Percentiles rank a stretch among this genome's conserved stretches.
These are phyloP conservation scores for Hericium alpestre DNA, from an alignment of 768 basidiomycete species.

Conservation along the genomic window DNA sequence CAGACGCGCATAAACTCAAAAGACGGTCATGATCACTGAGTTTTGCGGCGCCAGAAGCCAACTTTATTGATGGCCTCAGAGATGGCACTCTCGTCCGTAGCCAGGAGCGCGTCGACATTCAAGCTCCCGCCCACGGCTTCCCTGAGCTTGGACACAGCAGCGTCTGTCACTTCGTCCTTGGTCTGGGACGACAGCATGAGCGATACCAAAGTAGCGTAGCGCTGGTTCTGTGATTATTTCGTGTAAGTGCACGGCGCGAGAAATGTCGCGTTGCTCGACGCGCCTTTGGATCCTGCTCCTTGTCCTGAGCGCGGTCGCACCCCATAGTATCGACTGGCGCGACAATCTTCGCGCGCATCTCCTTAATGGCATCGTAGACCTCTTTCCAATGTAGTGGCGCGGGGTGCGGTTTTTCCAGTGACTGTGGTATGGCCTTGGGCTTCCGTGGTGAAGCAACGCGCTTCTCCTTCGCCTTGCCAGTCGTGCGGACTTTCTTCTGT, in stretches of 20 bases:
- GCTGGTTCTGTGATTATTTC: constrained; percentile 44
- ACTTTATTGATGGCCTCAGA: constrained; percentile 77
- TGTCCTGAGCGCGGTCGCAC: constrained; percentile 58
- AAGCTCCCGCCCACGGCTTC: constrained; percentile 68
- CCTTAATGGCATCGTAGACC: constrained; percentile 59
- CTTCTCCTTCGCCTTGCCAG: constrained; percentile 15
- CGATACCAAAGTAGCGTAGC: constrained; percentile 80
- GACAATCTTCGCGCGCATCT: constrained; percentile 58
- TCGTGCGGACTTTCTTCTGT: neutral
- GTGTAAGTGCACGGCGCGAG: neutral
- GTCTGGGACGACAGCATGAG: constrained; percentile 96
- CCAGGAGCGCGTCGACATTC: constrained; percentile 57
- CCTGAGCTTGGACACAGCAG: constrained; percentile 69
- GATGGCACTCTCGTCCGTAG: constrained; percentile 52
- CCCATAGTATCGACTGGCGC: constrained; percentile 95
- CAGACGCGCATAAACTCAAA: neutral
- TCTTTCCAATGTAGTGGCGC: constrained; percentile 59
- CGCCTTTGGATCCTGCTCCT: constrained; percentile 61
- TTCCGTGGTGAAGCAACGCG: constrained; percentile 37
- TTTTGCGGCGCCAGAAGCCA: constrained; percentile 87
- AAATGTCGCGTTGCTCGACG: neutral
- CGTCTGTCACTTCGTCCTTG: constrained; percentile 80
- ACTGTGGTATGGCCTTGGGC: constrained; percentile 42
- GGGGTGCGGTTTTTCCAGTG: constrained; percentile 52
- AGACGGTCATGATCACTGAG: constrained; percentile 39